Base-by-base conservation (phyloP, 169 alveolate species). In the Cryptosporidium ryanae region DNA sequence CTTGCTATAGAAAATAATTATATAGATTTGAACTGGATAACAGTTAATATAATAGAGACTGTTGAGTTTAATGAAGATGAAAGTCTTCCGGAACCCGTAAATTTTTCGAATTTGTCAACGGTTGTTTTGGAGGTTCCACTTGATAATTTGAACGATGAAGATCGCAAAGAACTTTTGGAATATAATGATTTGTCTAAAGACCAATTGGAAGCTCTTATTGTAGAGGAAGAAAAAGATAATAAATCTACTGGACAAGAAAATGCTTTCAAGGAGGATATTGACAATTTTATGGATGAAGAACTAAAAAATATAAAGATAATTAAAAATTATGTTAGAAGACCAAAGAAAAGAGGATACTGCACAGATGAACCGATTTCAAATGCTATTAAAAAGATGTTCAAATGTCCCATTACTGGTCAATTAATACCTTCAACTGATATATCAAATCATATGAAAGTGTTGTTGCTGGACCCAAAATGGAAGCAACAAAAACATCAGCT, bases 381-480 rank as follows among this genome's bases (percentile, higher is more conserved):
- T 18, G 71, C 82, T 50, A 82, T 67, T 46, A 71, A 84, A 25
- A 55, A 68, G 44, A 92, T 95, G 93, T 97, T 96, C 82, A 93
- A 93, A 90, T 98, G 99, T 65, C 99, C 99, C 18, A 95, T 96
- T 66, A 97, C 99, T 29, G 96, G 97, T 38, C 96, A 95, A 82
- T 91, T 95, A 90, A 93, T 98, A 10, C 97, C 97, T 23, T 93
- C 96, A 43, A 91, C 91, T 71, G 97, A 96, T 82, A 96, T 97
- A 96, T 93, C 96, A 38, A 95, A 95, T 65, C 99, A 98, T 90
- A 94, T 97, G 84, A 94, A 95, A 67, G 92, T 96, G 25, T 95
- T 96, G 71, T 93, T 98, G 65, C 94, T 98, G 68, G 99, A 98
- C 63, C 99, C 99, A 43, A 96, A 96, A 90, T 98, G 99, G 98